phyloP scores from a whole-genome alignment of 352 stramenopile genomes.

The Pythium dissotocum region DNA sequence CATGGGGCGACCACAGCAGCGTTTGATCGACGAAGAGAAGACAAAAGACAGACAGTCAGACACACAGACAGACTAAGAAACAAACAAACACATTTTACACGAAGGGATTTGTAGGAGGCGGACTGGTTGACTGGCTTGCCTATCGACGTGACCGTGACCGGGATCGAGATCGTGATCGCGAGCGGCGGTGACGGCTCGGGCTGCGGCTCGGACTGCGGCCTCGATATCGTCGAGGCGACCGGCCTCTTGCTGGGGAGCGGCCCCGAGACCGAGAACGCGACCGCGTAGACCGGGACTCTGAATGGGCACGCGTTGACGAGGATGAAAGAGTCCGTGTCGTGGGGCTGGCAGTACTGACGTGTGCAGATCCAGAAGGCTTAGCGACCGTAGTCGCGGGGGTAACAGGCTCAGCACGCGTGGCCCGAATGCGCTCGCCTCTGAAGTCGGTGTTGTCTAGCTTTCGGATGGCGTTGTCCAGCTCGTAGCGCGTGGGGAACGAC shows the following conservation, averaged over 20 bases:
- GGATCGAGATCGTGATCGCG: slow-evolving; percentile 36
- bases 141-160: slow-evolving; percentile 4
- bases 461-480: slow-evolving; percentile 55
- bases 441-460: slow-evolving; percentile 55
- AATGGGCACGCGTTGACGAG: slow-evolving; percentile 22
- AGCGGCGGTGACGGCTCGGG: slow-evolving; percentile 28
- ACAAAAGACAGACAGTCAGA: background rate
- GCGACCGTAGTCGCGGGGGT: background rate
- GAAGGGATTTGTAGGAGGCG: too few relatives aligned
- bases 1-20: too few relatives aligned
- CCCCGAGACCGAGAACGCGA: slow-evolving; percentile 26
- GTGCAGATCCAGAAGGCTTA: background rate
- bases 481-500: slow-evolving; percentile 61
- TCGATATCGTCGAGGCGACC: slow-evolving; percentile 34
- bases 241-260: slow-evolving; percentile 37
- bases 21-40: background rate
- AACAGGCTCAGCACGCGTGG: slow-evolving; percentile 21
- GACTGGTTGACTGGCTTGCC: background rate
- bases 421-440: slow-evolving; percentile 45
- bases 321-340: slow-evolving; percentile 18
- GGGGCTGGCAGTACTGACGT: background rate
- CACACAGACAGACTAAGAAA: too few relatives aligned
- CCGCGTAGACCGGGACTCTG: slow-evolving; percentile 26
- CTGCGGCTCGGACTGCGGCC: slow-evolving; percentile 30
- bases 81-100: too few relatives aligned